Conservation (phyloP, 768 basidiomycete species). For the Tylopilus intermedius region DNA sequence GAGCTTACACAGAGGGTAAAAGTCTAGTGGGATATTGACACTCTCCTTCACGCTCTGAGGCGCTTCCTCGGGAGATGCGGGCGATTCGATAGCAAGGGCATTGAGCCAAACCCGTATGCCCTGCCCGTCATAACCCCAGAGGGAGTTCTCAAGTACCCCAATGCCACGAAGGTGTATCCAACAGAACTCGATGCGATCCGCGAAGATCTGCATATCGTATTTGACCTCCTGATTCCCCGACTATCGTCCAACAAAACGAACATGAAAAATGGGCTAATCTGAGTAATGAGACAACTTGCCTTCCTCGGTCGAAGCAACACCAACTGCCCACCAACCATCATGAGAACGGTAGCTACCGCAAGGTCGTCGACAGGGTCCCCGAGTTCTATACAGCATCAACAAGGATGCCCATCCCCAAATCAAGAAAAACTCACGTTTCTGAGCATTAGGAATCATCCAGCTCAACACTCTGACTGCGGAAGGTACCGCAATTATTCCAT, state of each 20-base stretch:
- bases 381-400: slow-evolving; percentile 52
- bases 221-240: slow-evolving; percentile 84
- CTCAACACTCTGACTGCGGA: slow-evolving; percentile 83
- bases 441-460: slow-evolving; percentile 93
- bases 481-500: slow-evolving; percentile 82
- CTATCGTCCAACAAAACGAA: slow-evolving; percentile 34
- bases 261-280: not conserved
- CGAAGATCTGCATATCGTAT: slow-evolving; percentile 96
- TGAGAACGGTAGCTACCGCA: slow-evolving; percentile 88
- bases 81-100: slow-evolving; percentile 82
- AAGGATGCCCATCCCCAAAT: slow-evolving; percentile 1
- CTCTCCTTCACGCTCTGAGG: slow-evolving; percentile 78
- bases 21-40: slow-evolving; percentile 86
- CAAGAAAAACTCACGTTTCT: slow-evolving; percentile 67
- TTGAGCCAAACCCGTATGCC: slow-evolving; percentile 93
- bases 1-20: slow-evolving; percentile 86
- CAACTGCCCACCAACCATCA: slow-evolving; percentile 90
- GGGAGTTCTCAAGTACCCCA: slow-evolving; percentile 88
- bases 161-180: slow-evolving; percentile 98
- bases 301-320: slow-evolving; percentile 86
- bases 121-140: slow-evolving; percentile 95
- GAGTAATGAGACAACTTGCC: slow-evolving; percentile 37
- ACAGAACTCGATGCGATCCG: slow-evolving; percentile 95
- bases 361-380: slow-evolving; percentile 94
- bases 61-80: slow-evolving; percentile 33